phyloP scores from a whole-genome alignment of 1,139 yeast genomes.

The Protomyces inundatus region DNA sequence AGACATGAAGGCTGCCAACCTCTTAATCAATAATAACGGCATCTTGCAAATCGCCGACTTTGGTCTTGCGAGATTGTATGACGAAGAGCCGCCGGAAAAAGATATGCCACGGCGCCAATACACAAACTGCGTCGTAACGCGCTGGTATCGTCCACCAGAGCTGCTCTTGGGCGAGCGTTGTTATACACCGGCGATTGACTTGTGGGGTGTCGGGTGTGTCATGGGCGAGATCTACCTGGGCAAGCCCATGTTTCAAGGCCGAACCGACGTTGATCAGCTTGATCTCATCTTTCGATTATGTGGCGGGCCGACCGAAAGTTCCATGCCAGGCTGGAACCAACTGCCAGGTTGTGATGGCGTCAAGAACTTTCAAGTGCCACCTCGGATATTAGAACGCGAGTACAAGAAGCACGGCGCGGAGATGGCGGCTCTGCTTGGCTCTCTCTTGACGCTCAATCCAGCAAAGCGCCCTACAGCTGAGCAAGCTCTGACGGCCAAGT shows the following conservation, averaged over 20 bases:
- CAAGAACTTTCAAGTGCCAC: slow-evolving; percentile 43
- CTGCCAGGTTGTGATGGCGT: slow-evolving; percentile 56
- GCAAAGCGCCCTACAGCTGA: slow-evolving; percentile 65
- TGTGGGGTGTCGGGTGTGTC: slow-evolving; percentile 98
- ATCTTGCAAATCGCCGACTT: slow-evolving; percentile 84
- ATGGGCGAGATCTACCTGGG: slow-evolving; percentile 82
- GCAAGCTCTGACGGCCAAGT: slow-evolving; percentile 66
- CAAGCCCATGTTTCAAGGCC: slow-evolving; percentile 79
- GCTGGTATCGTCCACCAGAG: slow-evolving; percentile 98
- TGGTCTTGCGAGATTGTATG: slow-evolving; percentile 79
- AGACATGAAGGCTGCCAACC: slow-evolving; percentile 91
- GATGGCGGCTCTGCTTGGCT: slow-evolving; percentile 48
- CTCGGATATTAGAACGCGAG: slow-evolving; percentile 52
- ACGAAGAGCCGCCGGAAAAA: slow-evolving; percentile 57
- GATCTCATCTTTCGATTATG: slow-evolving; percentile 69
- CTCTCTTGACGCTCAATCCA: slow-evolving; percentile 63
- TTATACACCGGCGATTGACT: slow-evolving; percentile 91
- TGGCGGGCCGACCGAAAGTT: slow-evolving; percentile 67
- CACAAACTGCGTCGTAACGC: slow-evolving; percentile 86
- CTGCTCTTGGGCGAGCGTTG: slow-evolving; percentile 74
- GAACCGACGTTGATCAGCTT: slow-evolving; percentile 86
- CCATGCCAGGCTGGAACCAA: slow-evolving; percentile 60
- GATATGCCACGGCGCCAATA: slow-evolving; percentile 52
- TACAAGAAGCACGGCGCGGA: slow-evolving; percentile 43
- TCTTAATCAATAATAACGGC: slow-evolving; percentile 71